phyloP scores from a whole-genome alignment of 306 rosid genomes.

The Abrus pulchellus region DNA sequence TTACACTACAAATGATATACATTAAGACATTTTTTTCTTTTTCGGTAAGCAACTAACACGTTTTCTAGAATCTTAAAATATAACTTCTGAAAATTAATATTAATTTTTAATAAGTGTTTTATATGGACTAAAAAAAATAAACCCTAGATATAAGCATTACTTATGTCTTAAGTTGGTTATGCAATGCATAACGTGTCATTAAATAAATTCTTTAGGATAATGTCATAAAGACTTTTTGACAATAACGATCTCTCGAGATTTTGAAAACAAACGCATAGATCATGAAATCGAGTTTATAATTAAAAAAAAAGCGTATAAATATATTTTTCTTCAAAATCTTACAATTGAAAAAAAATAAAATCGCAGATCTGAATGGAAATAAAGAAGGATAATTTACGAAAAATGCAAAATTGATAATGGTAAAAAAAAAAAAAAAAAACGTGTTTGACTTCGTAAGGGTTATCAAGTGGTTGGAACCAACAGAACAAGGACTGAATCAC shows the following conservation, averaged over 20 bases:
- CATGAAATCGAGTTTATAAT: too few relatives aligned
- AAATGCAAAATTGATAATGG: neutral
- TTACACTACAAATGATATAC: too few relatives aligned
- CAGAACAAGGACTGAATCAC: conserved; percentile 26
- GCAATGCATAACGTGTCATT: neutral
- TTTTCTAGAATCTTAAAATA: too few relatives aligned
- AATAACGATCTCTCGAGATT: neutral
- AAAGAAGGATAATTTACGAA: neutral
- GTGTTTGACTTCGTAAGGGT: conserved; percentile 17
- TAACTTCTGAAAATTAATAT: too few relatives aligned
- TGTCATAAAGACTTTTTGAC: neutral
- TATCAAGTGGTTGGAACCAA: conserved; percentile 3
- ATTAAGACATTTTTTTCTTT: too few relatives aligned
- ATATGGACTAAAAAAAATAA: too few relatives aligned
- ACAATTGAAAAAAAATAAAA: neutral
- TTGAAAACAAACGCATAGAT: neutral
- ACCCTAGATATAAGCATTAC: neutral
- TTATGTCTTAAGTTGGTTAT: neutral
- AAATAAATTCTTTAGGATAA: neutral
- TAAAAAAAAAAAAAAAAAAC: neutral
- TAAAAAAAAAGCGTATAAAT: too few relatives aligned
- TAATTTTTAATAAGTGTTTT: too few relatives aligned
- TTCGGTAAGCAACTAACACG: too few relatives aligned
- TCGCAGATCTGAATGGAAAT: neutral
- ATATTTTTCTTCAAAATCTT: neutral